phyloP scores from a whole-genome alignment of 495 filamentous ascomycete species.

The Tuber indicum region DNA sequence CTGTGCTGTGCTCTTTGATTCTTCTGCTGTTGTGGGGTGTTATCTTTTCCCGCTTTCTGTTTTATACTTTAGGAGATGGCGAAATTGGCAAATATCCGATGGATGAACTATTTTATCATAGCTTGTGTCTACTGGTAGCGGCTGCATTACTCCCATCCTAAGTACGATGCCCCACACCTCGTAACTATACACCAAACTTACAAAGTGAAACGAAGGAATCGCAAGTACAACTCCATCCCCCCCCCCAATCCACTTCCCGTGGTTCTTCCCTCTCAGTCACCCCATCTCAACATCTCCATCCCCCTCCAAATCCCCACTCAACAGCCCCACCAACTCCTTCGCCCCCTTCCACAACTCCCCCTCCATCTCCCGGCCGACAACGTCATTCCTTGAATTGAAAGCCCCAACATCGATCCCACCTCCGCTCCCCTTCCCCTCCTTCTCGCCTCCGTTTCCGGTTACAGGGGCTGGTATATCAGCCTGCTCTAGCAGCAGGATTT shows the following conservation, averaged over 20 bases:
- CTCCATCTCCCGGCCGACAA: constrained; percentile 59
- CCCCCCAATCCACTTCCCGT: neutral
- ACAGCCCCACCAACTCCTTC: constrained; percentile 27
- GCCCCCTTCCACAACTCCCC: constrained; percentile 58
- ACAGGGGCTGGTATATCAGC: constrained; percentile 48
- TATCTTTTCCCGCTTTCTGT: neutral
- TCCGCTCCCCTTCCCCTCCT: constrained; percentile 39
- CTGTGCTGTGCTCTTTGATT: neutral
- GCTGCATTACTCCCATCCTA: neutral
- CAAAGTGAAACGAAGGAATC: neutral
- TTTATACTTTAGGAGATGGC: neutral
- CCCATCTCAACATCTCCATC: constrained; percentile 7
- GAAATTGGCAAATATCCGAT: neutral
- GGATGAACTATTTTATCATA: neutral
- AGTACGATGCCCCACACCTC: neutral
- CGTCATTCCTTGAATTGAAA: constrained; percentile 63
- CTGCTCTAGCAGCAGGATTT: constrained; percentile 59
- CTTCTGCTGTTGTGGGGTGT: neutral
- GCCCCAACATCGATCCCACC: constrained; percentile 60
- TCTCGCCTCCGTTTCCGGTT: constrained; percentile 15
- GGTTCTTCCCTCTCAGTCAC: neutral
- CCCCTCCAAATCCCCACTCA: constrained; percentile 10
- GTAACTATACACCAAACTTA: neutral
- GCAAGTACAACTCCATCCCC: neutral
- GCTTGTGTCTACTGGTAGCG: neutral